Conservation (phyloP, 163 green algal species). For the Chlorella variabilis region DNA sequence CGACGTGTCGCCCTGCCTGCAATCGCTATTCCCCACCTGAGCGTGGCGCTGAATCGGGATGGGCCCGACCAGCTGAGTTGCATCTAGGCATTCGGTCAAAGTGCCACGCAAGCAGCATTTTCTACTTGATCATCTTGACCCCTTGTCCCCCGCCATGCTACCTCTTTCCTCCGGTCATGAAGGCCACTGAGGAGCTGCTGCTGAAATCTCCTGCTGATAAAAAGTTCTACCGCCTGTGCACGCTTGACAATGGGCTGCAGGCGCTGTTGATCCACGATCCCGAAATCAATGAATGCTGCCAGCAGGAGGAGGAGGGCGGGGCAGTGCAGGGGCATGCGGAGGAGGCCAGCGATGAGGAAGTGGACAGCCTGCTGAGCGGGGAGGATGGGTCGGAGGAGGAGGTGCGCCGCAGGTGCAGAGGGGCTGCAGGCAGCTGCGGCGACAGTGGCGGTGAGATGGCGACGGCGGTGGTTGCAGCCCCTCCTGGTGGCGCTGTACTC, state of each 20-base stretch:
- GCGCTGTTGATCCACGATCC: constrained; percentile 86
- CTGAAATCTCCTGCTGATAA: constrained; percentile 48
- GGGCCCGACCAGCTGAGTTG: too few species aligned
- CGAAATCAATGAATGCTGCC: constrained; percentile 57
- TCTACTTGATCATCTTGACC: too few species aligned
- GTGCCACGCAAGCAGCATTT: too few species aligned
- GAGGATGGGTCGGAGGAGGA: constrained; percentile 15
- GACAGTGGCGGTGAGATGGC: background rate
- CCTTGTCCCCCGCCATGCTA: too few species aligned
- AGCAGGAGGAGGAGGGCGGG: background rate
- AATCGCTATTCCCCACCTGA: too few species aligned
- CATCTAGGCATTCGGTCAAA: too few species aligned
- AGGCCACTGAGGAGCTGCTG: background rate
- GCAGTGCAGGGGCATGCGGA: background rate
- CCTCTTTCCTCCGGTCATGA: too few species aligned
- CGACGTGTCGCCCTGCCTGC: too few species aligned
- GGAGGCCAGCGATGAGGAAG: constrained; percentile 33
- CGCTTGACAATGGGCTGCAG: constrained; percentile 74
- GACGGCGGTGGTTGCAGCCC: background rate
- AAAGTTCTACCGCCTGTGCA: constrained; percentile 52
- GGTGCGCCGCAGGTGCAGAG: background rate
- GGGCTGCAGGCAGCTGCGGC: background rate
- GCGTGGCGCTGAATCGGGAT: too few species aligned
- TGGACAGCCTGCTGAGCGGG: constrained; percentile 31
- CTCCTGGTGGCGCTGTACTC: too few species aligned